Conservation (phyloP, 768 basidiomycete species). For the Phaffia tasmanica region DNA sequence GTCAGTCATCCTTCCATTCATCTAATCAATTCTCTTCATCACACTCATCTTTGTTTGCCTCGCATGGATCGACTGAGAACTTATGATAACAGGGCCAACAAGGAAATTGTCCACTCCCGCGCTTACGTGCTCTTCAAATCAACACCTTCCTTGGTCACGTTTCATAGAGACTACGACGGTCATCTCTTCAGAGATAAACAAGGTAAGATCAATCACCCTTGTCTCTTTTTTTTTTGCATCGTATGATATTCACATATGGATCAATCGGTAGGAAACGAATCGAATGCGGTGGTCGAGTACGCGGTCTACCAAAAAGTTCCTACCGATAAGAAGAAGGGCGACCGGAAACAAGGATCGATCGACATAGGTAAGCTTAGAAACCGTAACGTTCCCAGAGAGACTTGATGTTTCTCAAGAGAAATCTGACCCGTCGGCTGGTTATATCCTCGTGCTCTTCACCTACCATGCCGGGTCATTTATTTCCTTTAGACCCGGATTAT, state of each 20-base stretch:
- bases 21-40: not conserved
- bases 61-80: not conserved
- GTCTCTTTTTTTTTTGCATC: not conserved
- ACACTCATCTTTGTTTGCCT: not conserved
- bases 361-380: slow-evolving; percentile 56
- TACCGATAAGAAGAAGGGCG: slow-evolving; percentile 59
- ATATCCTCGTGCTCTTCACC: not conserved
- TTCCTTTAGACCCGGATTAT: slow-evolving; percentile 37
- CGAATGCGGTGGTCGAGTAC: slow-evolving; percentile 80
- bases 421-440: no score
- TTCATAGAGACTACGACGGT: slow-evolving; percentile 78
- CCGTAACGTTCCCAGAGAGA: not conserved
- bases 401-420: slow-evolving; percentile 1
- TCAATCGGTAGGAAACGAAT: slow-evolving; percentile 63
- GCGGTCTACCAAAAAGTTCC: slow-evolving; percentile 85
- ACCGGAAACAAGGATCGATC: slow-evolving; percentile 74
- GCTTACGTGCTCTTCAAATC: slow-evolving; percentile 85
- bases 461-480: not conserved
- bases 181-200: slow-evolving; percentile 84
- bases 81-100: slow-evolving; percentile 50
- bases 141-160: slow-evolving; percentile 57
- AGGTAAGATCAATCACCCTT: slow-evolving; percentile 46
- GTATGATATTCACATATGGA: not conserved
- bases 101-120: slow-evolving; percentile 73
- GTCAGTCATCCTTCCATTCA: slow-evolving; percentile 3